Evolutionary conservation across 2,329 filamentous ascomycete genomes (phyloP).

Genomic region (Penicillium freii): DNA sequence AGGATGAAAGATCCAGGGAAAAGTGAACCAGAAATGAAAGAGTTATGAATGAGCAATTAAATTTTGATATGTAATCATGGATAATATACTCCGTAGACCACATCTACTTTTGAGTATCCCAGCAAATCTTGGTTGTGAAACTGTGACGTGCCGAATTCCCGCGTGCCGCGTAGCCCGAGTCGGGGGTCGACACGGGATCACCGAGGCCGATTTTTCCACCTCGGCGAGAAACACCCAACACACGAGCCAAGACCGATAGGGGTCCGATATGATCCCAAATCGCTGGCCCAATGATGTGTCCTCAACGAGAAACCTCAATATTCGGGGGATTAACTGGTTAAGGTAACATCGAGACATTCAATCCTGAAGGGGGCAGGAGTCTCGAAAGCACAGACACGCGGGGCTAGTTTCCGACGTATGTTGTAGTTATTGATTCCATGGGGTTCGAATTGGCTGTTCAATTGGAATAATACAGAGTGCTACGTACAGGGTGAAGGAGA

Average conservation of each 20-base stretch:
- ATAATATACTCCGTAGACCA: too few species aligned
- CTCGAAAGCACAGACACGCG: slow-evolving; percentile 4
- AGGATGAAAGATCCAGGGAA: not conserved
- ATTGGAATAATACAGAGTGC: not conserved
- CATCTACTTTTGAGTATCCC: too few species aligned
- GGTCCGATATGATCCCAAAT: not conserved
- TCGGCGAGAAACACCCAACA: not conserved
- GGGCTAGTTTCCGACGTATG: not conserved
- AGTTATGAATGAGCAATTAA: not conserved
- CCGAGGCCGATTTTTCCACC: slow-evolving; percentile 7
- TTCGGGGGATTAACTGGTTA: not conserved
- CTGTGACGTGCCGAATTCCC: slow-evolving; percentile 14
- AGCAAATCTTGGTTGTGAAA: not conserved
- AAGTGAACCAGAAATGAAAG: not conserved
- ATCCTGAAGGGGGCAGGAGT: not conserved
- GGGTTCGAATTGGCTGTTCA: slow-evolving; percentile 6
- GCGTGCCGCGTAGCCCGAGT: slow-evolving; percentile 13
- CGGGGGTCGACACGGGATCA: slow-evolving; percentile 8
- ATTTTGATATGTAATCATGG: not conserved
- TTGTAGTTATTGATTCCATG: slow-evolving; percentile 9
- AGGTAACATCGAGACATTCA: not conserved
- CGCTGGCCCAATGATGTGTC: not conserved
- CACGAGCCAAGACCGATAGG: not conserved
- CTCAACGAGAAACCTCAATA: not conserved
- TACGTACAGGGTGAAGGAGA: not conserved